Base-by-base conservation (phyloP, 768 basidiomycete genomes). In the Paxillus involutus region DNA sequence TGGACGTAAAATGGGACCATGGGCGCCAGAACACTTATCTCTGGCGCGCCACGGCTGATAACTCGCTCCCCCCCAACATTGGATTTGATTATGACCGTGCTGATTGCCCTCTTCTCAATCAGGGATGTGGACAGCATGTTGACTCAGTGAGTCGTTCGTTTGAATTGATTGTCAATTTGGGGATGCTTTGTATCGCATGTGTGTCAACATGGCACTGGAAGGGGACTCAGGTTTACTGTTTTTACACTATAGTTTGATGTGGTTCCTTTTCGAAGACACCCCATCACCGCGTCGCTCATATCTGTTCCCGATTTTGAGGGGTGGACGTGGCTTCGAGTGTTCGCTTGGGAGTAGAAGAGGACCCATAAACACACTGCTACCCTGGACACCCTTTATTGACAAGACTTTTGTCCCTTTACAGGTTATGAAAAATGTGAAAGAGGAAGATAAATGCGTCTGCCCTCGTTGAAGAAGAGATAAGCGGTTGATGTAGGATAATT, bases 91-190 rank as follows among this genome's bases (percentile, higher is more conserved):
- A 45, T 44, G 33, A 48, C 4, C 21, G 35, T 58, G 51, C 52
- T 62, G 32, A 62, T 32, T 35, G 19, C 24, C 24, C 26, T 47
- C 47, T 43, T 12, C 36, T 57, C 47, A 37, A 40, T 60, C 74
- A 89, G 88, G 88, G 88, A 47, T 90, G 88, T 57, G 88, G 88
- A 10, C 61, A 62, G 53, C 88, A 90, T 69, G 80, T 79, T 64
- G 83, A 88, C 49, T 55, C 71, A 68, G 88, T 86, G 69, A 78
- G 80, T 76, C 44, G 56, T 56, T 35, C 29, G 33, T 36, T 53
- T 53, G 50, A 29, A n/a, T 40, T n/a, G 47, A 16, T 57, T 53
- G 55, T 51, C 50, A 53, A 50, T 51, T 63, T 50, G 55, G 56
- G 66, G 55, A 32, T 33, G 60, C 59, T 53, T 49, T 51, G 44